Percentiles rank a stretch among this genome's conserved stretches.
Evolutionary conservation across 768 basidiomycete species (phyloP).

Genomic region (Boletus rubropictus): DNA sequence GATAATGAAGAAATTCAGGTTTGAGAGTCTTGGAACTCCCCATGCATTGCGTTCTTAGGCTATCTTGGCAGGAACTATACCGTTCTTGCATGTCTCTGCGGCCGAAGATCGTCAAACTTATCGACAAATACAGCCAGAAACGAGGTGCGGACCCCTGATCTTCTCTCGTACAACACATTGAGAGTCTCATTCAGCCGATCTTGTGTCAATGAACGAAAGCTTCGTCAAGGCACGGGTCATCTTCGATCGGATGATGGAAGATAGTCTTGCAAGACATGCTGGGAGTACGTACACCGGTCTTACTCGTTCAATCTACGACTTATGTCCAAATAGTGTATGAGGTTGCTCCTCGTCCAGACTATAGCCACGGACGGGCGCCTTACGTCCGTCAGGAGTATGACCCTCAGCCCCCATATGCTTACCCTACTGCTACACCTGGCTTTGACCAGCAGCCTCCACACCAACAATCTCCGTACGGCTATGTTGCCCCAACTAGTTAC

Average conservation of each 20-base stretch:
- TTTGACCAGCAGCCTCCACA: constrained; percentile 43
- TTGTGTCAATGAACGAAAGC: constrained; percentile 91
- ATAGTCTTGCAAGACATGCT: constrained; percentile 70
- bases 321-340: constrained; percentile 47
- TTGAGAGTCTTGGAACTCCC: constrained; percentile 10
- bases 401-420: constrained; percentile 44
- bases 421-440: constrained; percentile 29
- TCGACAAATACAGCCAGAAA: constrained; percentile 97
- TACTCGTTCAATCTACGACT: constrained; percentile 2
- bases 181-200: constrained; percentile 56
- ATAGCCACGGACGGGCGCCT: constrained; percentile 19
- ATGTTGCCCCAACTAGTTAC: constrained; percentile 20
- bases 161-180: not conserved
- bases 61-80: constrained; percentile 67
- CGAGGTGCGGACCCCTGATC: constrained; percentile 39
- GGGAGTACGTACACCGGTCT: constrained; percentile 40
- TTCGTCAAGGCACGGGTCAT: constrained; percentile 85
- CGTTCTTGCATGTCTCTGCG: constrained; percentile 82
- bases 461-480: constrained; percentile 26
- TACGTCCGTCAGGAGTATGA: constrained; percentile 31
- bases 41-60: constrained; percentile 5
- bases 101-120: constrained; percentile 93
- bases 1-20: constrained; percentile 91
- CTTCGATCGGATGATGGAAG: constrained; percentile 93
- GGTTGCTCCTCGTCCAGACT: constrained; percentile 26